Conservation (phyloP, 2,329 filamentous ascomycete species). For the Orbilia brochopaga region DNA sequence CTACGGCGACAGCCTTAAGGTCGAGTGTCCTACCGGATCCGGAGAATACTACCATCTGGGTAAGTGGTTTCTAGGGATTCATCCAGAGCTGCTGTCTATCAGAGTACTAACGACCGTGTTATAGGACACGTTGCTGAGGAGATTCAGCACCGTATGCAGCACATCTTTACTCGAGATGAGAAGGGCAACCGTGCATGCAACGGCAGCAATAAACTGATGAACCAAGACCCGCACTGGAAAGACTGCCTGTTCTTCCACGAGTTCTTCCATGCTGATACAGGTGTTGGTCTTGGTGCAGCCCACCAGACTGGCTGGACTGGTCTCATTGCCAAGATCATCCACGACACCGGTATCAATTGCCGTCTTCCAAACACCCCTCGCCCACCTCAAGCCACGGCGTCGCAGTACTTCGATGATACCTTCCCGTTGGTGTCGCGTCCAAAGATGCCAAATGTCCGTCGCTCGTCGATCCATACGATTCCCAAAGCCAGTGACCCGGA, state of each 20-base stretch:
- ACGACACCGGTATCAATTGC: constrained; percentile 91
- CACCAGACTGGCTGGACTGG: constrained; percentile 98
- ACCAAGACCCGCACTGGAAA: constrained; percentile 92
- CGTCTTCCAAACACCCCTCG: constrained; percentile 91
- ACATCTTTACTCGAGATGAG: constrained; percentile 83
- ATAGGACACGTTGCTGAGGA: constrained; percentile 80
- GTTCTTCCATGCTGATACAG: constrained; percentile 92
- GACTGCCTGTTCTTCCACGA: constrained; percentile 96
- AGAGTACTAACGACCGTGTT: constrained; percentile 2
- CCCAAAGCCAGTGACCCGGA: constrained; percentile 61
- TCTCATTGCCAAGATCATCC: constrained; percentile 93
- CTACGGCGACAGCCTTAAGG: constrained; percentile 84
- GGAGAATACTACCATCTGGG: constrained; percentile 95
- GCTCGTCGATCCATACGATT: constrained; percentile 84
- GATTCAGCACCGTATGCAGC: constrained; percentile 90
- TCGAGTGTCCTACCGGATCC: constrained; percentile 92
- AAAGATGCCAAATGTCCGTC: constrained; percentile 65
- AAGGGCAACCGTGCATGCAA: constrained; percentile 89
- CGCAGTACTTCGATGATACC: constrained; percentile 94
- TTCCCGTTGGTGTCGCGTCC: constrained; percentile 63
- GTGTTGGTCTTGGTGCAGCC: constrained; percentile 84
- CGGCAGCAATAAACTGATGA: constrained; percentile 78
- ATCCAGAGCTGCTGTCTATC: not conserved
- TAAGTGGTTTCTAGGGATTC: not conserved
- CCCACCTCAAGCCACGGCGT: constrained; percentile 79